A percentile compares a stretch with the other conserved stretches of the same genome.
Conservation (phyloP, 768 basidiomycete genomes). For the Lentinula detonsa region DNA sequence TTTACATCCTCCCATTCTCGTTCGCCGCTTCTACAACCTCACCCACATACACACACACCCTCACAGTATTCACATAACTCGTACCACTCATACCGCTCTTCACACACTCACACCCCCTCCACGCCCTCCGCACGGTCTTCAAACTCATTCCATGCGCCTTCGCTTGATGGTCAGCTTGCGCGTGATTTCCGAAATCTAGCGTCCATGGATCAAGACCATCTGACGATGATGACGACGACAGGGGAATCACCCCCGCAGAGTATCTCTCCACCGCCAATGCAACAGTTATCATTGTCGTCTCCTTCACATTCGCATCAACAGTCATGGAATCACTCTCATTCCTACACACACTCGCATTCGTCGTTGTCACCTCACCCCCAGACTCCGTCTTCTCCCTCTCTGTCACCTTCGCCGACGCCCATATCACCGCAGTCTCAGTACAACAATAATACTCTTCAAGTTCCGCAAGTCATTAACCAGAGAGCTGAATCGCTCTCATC, state of each 20-base stretch:
- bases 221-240: conserved; percentile 23
- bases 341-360: conserved; percentile 26
- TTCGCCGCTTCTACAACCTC: neutral
- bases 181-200: conserved; percentile 72
- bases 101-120: neutral
- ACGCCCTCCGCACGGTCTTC: conserved; percentile 21
- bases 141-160: conserved; percentile 77
- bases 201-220: conserved; percentile 52
- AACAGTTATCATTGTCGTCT: conserved; percentile 67
- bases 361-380: conserved; percentile 29
- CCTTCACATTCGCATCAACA: conserved; percentile 35
- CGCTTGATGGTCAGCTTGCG: conserved; percentile 67
- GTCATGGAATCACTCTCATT: conserved; percentile 29
- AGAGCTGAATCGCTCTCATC: conserved; percentile 23
- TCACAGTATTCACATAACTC: neutral
- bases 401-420: neutral
- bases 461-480: conserved; percentile 29
- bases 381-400: neutral
- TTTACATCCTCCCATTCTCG: neutral
- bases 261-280: conserved; percentile 73
- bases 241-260: conserved; percentile 29
- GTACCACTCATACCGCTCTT: neutral
- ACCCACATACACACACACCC: neutral
- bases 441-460: conserved; percentile 16
- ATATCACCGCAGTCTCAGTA: neutral